Evolutionary conservation across 2,329 filamentous ascomycete genomes (phyloP).

Genomic region (Fusarium mangiferae): DNA sequence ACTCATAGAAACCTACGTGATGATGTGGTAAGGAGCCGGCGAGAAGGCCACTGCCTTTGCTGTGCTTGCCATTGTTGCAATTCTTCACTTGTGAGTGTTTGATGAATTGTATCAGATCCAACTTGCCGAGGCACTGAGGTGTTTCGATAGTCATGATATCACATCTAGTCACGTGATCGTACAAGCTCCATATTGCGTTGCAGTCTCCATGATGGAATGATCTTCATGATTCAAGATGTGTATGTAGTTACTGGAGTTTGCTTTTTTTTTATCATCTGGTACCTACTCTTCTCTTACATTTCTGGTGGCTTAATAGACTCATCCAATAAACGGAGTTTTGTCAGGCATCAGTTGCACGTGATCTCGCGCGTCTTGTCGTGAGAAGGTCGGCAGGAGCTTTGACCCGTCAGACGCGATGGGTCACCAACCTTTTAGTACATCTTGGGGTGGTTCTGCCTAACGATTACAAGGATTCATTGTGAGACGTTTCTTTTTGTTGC

Average conservation of each 20-base stretch:
- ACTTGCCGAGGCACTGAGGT: slow-evolving; percentile 16
- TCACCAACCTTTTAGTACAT: not conserved
- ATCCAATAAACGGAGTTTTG: not conserved
- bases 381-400: not conserved
- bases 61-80: slow-evolving; percentile 57
- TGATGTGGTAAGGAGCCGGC: slow-evolving; percentile 78
- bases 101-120: slow-evolving; percentile 11
- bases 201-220: not conserved
- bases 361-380: not conserved
- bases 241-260: not conserved
- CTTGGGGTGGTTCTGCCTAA: slow-evolving; percentile 39
- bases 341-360: not conserved
- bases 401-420: not conserved
- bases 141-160: slow-evolving; percentile 33
- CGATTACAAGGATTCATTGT: slow-evolving; percentile 34
- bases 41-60: slow-evolving; percentile 67
- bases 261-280: not conserved
- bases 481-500: slow-evolving; percentile 23
- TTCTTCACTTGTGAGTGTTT: slow-evolving; percentile 3
- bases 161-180: slow-evolving; percentile 48
- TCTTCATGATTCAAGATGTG: not conserved
- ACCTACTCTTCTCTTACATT: not conserved
- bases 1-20: slow-evolving; percentile 65
- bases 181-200: not conserved
- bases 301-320: not conserved